These are phyloP conservation scores for Emergomyces pasteurianus DNA, from an alignment of 2,329 filamentous ascomycete species.

Conservation along the genomic window DNA sequence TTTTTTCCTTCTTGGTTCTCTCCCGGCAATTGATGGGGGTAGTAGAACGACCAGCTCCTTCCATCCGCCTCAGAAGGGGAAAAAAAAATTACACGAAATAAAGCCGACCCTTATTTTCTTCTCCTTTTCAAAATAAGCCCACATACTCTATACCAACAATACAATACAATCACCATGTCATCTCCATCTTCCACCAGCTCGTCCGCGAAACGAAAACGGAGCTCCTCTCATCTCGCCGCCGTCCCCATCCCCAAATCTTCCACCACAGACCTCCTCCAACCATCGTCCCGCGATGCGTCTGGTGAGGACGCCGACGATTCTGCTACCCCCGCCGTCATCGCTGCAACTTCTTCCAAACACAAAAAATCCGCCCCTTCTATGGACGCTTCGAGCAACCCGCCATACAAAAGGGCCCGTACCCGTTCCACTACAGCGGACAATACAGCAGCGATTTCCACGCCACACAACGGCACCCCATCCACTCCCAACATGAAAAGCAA, in stretches of 20 bases:
- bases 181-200: conserved; percentile 45
- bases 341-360: conserved; percentile 41
- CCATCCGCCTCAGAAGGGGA: neutral
- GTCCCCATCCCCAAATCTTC: conserved; percentile 39
- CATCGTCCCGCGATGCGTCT: conserved; percentile 71
- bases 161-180: conserved; percentile 40
- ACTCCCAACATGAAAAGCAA: conserved; percentile 14
- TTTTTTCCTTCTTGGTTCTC: neutral
- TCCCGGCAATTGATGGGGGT: neutral
- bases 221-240: conserved; percentile 26
- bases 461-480: conserved; percentile 19
- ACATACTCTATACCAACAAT: conserved; percentile 10
- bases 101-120: neutral
- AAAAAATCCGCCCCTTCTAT: conserved; percentile 43
- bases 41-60: neutral
- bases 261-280: conserved; percentile 51
- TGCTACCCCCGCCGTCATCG: conserved; percentile 43
- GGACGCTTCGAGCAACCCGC: conserved; percentile 39
- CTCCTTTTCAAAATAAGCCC: neutral
- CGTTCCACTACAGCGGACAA: conserved; percentile 3
- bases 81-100: neutral
- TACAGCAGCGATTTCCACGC: conserved; percentile 7
- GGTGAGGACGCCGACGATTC: conserved; percentile 70
- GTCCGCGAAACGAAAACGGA: conserved; percentile 52
- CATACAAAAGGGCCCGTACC: conserved; percentile 66